Evolutionary conservation across 139 green algal genomes (phyloP).

Genomic region (Eudorina sp.): DNA sequence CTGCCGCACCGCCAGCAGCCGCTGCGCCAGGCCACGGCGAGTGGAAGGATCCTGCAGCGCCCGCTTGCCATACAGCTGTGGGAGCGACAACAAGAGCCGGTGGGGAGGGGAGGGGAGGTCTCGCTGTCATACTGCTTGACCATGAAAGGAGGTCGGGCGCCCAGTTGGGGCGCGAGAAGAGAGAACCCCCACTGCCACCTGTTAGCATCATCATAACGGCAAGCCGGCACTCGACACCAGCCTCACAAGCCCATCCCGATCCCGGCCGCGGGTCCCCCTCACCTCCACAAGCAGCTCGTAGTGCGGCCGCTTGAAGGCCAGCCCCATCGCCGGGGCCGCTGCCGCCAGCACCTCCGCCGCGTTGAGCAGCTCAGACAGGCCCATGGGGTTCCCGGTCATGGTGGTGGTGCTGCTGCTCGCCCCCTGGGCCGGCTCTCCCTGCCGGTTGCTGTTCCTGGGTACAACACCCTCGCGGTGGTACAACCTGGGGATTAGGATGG

Average conservation of each 20-base stretch:
- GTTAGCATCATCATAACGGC: no score
- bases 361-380: not conserved
- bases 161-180: no score
- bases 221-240: no score
- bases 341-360: slow-evolving; percentile 10
- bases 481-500: no score
- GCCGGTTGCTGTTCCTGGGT: not conserved
- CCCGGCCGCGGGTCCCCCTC: not conserved
- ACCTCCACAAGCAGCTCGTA: slow-evolving; percentile 28
- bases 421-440: no score
- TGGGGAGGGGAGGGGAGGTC: no score
- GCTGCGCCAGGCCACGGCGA: slow-evolving; percentile 10
- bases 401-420: no score
- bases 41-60: not conserved
- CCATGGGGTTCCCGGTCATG: not conserved
- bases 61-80: slow-evolving; percentile 22
- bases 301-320: slow-evolving; percentile 13
- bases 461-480: not conserved
- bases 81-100: no score
- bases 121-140: no score
- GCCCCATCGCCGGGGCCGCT: slow-evolving; percentile 1
- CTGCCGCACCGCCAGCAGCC: slow-evolving; percentile 14
- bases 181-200: no score
- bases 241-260: no score
- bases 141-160: no score